phyloP scores from a whole-genome alignment of 768 basidiomycete genomes.

The Psilocybe subaeruginosa region DNA sequence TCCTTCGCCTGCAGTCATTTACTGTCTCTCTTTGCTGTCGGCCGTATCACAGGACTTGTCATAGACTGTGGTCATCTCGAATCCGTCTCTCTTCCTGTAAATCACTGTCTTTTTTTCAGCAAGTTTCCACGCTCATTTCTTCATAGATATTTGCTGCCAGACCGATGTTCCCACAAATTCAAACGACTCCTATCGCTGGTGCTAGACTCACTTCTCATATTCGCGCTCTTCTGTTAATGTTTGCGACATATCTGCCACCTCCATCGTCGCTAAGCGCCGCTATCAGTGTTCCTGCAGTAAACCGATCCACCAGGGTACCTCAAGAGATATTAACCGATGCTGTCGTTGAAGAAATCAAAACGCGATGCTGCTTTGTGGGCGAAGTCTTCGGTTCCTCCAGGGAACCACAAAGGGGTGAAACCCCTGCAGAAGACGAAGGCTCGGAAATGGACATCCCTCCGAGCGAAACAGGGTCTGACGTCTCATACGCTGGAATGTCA shows the following conservation, averaged over 20 bases:
- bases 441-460: slow-evolving; percentile 44
- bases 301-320: slow-evolving; percentile 70
- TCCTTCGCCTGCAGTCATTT: slow-evolving; percentile 92
- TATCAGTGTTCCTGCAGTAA: slow-evolving; percentile 62
- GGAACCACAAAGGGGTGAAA: slow-evolving; percentile 33
- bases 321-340: slow-evolving; percentile 77
- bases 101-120: slow-evolving; percentile 27
- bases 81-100: slow-evolving; percentile 83
- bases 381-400: slow-evolving; percentile 47
- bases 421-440: slow-evolving; percentile 32
- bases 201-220: slow-evolving; percentile 78
- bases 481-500: slow-evolving; percentile 54
- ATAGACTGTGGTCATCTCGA: slow-evolving; percentile 93
- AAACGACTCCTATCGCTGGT: slow-evolving; percentile 90
- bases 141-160: slow-evolving; percentile 88
- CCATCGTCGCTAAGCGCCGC: slow-evolving; percentile 70
- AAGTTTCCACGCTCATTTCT: neutral
- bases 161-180: slow-evolving; percentile 81
- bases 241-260: slow-evolving; percentile 85
- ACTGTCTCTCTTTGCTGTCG: slow-evolving; percentile 82
- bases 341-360: slow-evolving; percentile 90
- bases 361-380: slow-evolving; percentile 88
- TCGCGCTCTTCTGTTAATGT: slow-evolving; percentile 78
- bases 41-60: slow-evolving; percentile 91
- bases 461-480: slow-evolving; percentile 69